Evolutionary conservation across 2,329 filamentous ascomycete genomes (phyloP).

Genomic region (Xylariaceae sp.): DNA sequence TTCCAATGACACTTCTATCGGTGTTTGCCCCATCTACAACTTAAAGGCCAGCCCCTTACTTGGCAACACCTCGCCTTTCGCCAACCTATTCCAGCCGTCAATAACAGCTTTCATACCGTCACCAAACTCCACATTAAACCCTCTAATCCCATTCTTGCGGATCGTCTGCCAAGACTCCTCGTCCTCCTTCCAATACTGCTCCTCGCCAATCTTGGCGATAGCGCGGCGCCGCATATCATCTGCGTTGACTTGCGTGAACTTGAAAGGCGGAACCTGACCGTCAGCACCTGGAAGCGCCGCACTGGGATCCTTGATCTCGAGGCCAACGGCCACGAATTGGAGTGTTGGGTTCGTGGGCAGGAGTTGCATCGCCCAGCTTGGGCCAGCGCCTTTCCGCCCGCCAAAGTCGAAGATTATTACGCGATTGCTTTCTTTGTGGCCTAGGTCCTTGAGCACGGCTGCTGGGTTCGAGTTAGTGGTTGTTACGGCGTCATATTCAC

Average conservation of each 20-base stretch:
- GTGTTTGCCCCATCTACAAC: too few relatives aligned
- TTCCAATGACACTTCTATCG: too few relatives aligned
- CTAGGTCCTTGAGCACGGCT: constrained; percentile 4
- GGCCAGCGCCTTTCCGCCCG: constrained; percentile 21
- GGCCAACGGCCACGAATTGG: constrained; percentile 22
- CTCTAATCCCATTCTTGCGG: constrained; percentile 18
- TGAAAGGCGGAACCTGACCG: background rate
- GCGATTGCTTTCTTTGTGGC: background rate
- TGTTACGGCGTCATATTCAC: background rate
- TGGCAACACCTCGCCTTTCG: constrained; percentile 21
- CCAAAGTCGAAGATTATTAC: constrained; percentile 31
- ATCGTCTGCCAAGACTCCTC: constrained; percentile 21
- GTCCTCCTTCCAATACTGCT: constrained; percentile 20
- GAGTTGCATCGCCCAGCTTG: constrained; percentile 22
- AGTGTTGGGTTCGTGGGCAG: constrained; percentile 1
- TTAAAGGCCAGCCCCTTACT: constrained; percentile 28
- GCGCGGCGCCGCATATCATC: constrained; percentile 23
- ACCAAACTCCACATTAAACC: constrained; percentile 26
- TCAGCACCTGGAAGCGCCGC: background rate
- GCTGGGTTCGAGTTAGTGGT: constrained; percentile 10
- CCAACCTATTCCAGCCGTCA: constrained; percentile 28
- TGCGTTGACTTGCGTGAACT: constrained; percentile 17
- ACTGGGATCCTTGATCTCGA: constrained; percentile 16
- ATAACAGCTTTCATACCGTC: constrained; percentile 28
- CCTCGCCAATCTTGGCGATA: constrained; percentile 23